These are phyloP conservation scores for Entrophospora sp. DNA, from an alignment of 192 early-diverging fungal species.

Conservation along the genomic window DNA sequence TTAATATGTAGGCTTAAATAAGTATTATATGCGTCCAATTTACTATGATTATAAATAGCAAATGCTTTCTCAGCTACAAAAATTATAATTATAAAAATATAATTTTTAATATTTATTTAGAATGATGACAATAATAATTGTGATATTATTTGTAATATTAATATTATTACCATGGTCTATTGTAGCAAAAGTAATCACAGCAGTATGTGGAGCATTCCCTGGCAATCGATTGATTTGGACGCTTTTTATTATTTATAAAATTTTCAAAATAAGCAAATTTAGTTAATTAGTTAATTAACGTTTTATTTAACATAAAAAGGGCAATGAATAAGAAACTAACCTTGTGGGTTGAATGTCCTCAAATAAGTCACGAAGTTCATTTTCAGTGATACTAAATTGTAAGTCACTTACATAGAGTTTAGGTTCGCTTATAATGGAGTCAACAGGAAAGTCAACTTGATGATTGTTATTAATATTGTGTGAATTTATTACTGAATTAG, in stretches of 20 bases:
- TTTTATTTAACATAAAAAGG: too few species aligned
- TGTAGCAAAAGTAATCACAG: conserved; percentile 23
- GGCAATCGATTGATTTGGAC: conserved; percentile 11
- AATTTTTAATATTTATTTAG: not conserved
- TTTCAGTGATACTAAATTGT: conserved; percentile 15
- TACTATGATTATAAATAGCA: conserved; percentile 28
- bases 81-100: not conserved
- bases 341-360: conserved; percentile 17
- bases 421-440: conserved; percentile 5
- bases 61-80: conserved; percentile 34
- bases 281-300: not conserved
- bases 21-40: conserved; percentile 13
- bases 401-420: conserved; percentile 20
- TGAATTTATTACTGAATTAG: too few species aligned
- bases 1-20: conserved; percentile 23
- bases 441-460: not conserved
- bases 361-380: conserved; percentile 24
- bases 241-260: not conserved
- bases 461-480: too few species aligned
- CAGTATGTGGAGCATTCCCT: not conserved
- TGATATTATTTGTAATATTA: not conserved
- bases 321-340: conserved; percentile 19
- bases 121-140: not conserved
- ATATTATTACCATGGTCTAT: conserved; percentile 23
- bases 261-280: not conserved